Conservation (phyloP, 2,329 filamentous ascomycete genomes). For the Juglanconis sp. region DNA sequence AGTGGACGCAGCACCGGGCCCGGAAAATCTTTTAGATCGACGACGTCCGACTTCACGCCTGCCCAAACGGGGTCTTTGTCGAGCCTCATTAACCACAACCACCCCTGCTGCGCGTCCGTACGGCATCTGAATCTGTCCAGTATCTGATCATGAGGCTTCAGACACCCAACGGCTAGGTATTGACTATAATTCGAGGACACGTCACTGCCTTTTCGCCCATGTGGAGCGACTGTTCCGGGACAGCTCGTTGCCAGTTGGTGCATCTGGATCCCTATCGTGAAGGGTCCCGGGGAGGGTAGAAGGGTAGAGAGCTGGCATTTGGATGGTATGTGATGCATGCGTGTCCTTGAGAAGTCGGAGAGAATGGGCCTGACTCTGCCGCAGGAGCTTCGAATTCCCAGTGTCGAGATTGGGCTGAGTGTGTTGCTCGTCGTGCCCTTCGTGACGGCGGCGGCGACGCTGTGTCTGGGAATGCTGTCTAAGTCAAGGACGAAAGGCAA, state of each 20-base stretch:
- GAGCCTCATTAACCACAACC: slow-evolving; percentile 4
- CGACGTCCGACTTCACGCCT: slow-evolving; percentile 12
- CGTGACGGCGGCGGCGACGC: not conserved
- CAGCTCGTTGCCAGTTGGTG: not conserved
- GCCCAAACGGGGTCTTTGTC: not conserved
- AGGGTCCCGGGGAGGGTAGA: too few species aligned
- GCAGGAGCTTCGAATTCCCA: not conserved
- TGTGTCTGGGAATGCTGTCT: not conserved
- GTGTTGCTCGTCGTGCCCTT: not conserved
- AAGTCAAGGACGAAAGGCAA: not conserved
- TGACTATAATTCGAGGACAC: not conserved
- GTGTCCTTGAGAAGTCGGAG: too few species aligned
- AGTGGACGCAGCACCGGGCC: not conserved
- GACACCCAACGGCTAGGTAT: not conserved
- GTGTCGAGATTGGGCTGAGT: not conserved
- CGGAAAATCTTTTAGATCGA: slow-evolving; percentile 9
- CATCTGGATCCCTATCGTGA: not conserved
- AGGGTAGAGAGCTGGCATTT: too few species aligned
- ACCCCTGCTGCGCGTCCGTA: slow-evolving; percentile 7
- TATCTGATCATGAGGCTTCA: slow-evolving; percentile 9
- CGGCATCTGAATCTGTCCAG: not conserved
- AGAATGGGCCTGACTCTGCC: not conserved
- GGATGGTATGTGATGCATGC: too few species aligned
- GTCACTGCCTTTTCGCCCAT: not conserved
- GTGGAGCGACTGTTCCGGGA: not conserved